Conservation (phyloP, 2,329 filamentous ascomycete species). For the Botrytis aclada region DNA sequence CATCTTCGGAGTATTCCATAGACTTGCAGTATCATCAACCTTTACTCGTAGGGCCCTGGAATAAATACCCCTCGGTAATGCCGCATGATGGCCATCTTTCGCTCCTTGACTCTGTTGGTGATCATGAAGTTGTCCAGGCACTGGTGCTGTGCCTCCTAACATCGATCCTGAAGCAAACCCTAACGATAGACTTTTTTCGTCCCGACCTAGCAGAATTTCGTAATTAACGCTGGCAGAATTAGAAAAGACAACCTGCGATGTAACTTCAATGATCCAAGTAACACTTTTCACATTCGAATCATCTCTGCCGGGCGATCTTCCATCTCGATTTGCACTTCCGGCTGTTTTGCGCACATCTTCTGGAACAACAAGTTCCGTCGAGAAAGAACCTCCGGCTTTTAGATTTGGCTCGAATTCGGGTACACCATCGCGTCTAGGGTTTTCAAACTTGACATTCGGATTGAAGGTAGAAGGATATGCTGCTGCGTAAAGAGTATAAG, state of each 20-base stretch:
- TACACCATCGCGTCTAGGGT: slow-evolving; percentile 66
- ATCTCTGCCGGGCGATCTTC: slow-evolving; percentile 36
- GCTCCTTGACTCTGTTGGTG: slow-evolving; percentile 62
- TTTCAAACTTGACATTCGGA: slow-evolving; percentile 73
- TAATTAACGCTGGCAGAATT: slow-evolving; percentile 82
- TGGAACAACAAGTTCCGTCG: slow-evolving; percentile 75
- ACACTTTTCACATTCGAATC: slow-evolving; percentile 53
- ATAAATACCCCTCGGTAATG: slow-evolving; percentile 73
- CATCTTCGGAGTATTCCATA: slow-evolving; percentile 91
- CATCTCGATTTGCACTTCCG: slow-evolving; percentile 47
- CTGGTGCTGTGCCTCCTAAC: slow-evolving; percentile 43
- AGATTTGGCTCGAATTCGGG: slow-evolving; percentile 96
- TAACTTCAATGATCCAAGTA: slow-evolving; percentile 86
- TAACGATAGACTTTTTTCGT: slow-evolving; percentile 76
- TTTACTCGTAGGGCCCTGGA: slow-evolving; percentile 74
- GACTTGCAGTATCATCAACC: slow-evolving; percentile 80
- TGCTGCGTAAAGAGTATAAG: slow-evolving; percentile 84
- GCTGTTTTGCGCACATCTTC: slow-evolving; percentile 70
- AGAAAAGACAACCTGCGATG: slow-evolving; percentile 93
- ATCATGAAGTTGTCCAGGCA: slow-evolving; percentile 72
- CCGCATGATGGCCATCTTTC: slow-evolving; percentile 57
- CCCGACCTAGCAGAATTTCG: slow-evolving; percentile 80
- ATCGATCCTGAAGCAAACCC: slow-evolving; percentile 41
- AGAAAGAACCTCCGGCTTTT: slow-evolving; percentile 88
- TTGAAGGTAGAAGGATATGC: slow-evolving; percentile 82